Percentiles rank a stretch among this genome's conserved stretches.
These are phyloP conservation scores for Chrysopogon serrulatus DNA, from an alignment of 176 grass and related monocot species.

Conservation along the genomic window DNA sequence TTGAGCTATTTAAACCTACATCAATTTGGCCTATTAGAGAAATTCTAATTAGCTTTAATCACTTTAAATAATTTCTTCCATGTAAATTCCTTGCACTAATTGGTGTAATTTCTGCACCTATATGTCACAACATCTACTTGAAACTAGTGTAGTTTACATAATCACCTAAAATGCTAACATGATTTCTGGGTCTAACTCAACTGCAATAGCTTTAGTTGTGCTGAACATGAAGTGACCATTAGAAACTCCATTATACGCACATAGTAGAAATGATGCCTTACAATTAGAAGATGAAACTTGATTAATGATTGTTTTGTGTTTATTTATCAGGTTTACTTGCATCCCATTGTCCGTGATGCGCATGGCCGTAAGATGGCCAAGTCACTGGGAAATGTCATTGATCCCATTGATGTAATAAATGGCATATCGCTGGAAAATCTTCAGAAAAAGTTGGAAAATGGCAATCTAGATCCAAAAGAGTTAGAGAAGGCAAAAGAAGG, in stretches of 20 bases:
- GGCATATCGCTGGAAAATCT: constrained; percentile 54
- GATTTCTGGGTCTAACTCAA: background rate
- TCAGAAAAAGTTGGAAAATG: constrained; percentile 43
- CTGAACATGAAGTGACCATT: background rate
- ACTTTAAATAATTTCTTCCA: background rate
- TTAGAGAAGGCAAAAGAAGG: constrained; percentile 43
- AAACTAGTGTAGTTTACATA: background rate
- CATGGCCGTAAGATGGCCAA: constrained; percentile 75
- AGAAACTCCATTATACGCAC: background rate
- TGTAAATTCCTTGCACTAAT: background rate
- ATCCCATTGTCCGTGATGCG: constrained; percentile 76
- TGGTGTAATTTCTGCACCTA: background rate
- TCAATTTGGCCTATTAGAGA: background rate
- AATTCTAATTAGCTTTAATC: background rate
- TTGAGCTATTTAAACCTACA: background rate
- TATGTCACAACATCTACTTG: background rate
- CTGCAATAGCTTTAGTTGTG: background rate
- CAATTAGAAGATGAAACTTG: background rate
- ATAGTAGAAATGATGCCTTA: background rate
- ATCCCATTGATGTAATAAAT: constrained; percentile 72
- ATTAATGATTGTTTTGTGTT: background rate
- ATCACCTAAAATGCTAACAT: background rate
- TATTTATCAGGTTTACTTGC: constrained; percentile 60
- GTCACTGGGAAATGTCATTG: constrained; percentile 61
- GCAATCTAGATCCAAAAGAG: constrained; percentile 65